Conservation (phyloP, 805 yeast genomes). For the Trichomonascus vanleenenianus region DNA sequence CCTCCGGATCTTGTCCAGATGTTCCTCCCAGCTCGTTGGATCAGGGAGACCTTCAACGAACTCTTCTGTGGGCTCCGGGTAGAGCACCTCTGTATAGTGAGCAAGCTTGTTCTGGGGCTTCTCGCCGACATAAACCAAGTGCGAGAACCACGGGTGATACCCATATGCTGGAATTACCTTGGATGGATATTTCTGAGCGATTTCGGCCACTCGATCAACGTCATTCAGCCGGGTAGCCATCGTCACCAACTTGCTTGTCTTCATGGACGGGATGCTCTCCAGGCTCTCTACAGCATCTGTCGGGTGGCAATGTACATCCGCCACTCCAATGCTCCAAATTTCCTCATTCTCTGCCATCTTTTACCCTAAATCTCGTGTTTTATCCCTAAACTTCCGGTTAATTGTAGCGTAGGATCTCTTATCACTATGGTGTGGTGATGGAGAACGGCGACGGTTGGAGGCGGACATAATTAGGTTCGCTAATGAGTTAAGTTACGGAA, state of each 20-base stretch:
- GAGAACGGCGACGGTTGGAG: too few relatives aligned
- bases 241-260: slow-evolving; percentile 19
- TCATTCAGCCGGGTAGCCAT: slow-evolving; percentile 34
- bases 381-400: too few relatives aligned
- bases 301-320: slow-evolving; percentile 36
- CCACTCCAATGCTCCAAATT: slow-evolving; percentile 9
- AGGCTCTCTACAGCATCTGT: slow-evolving; percentile 26
- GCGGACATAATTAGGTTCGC: too few relatives aligned
- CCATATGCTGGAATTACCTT: slow-evolving; percentile 38
- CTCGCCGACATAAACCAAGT: slow-evolving; percentile 41
- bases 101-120: slow-evolving; percentile 28
- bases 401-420: too few relatives aligned
- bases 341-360: background rate
- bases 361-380: too few relatives aligned
- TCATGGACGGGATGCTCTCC: slow-evolving; percentile 12
- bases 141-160: slow-evolving; percentile 89
- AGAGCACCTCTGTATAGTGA: slow-evolving; percentile 54
- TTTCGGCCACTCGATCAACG: slow-evolving; percentile 24
- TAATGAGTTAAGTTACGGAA: too few relatives aligned
- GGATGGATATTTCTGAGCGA: slow-evolving; percentile 21
- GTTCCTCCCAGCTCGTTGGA: slow-evolving; percentile 42
- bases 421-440: too few relatives aligned
- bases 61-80: slow-evolving; percentile 28
- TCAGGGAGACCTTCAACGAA: slow-evolving; percentile 48
- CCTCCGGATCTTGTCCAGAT: slow-evolving; percentile 29